Evolutionary conservation across 352 stramenopile genomes (phyloP).

Genomic region (Elongisporangium anandrum): DNA sequence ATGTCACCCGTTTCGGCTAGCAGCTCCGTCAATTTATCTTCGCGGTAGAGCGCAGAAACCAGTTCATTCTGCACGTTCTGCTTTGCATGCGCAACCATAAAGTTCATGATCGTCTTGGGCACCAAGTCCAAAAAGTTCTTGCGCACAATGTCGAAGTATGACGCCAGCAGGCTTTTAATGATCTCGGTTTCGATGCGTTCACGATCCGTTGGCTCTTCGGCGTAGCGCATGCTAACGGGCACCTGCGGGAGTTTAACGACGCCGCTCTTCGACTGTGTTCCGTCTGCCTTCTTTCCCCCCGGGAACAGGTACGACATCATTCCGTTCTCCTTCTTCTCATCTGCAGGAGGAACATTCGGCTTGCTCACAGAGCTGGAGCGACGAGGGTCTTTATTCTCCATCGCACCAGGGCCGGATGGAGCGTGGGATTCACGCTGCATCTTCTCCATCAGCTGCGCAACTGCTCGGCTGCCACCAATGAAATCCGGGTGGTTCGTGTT

Average conservation of each 20-base stretch:
- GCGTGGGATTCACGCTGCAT: slow-evolving; percentile 84
- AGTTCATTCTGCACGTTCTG: slow-evolving; percentile 98
- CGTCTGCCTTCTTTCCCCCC: slow-evolving; percentile 40
- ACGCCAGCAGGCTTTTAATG: slow-evolving; percentile 96
- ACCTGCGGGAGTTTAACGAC: slow-evolving; percentile 96
- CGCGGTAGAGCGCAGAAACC: slow-evolving; percentile 95
- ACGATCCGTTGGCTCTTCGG: slow-evolving; percentile 92
- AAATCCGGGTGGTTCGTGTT: slow-evolving; percentile 99
- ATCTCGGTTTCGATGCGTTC: slow-evolving; percentile 98
- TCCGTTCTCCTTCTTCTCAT: slow-evolving; percentile 64
- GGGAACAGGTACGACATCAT: slow-evolving; percentile 77
- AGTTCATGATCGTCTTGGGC: slow-evolving; percentile 99
- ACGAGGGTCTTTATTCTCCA: slow-evolving; percentile 50
- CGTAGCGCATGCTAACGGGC: slow-evolving; percentile 94
- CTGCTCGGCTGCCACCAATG: slow-evolving; percentile 94
- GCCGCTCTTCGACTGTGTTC: slow-evolving; percentile 30
- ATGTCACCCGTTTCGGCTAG: slow-evolving; percentile 96
- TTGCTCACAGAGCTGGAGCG: slow-evolving; percentile 13
- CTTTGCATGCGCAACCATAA: slow-evolving; percentile 93
- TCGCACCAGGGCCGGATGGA: slow-evolving; percentile 27
- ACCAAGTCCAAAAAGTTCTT: slow-evolving; percentile 99
- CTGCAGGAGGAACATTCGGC: slow-evolving; percentile 4
- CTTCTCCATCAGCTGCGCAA: slow-evolving; percentile 95
- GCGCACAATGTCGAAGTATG: slow-evolving; percentile 98
- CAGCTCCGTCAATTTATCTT: slow-evolving; percentile 94